These are phyloP conservation scores for Penicillium paneum DNA, from an alignment of 2,329 filamentous ascomycete species.

Conservation along the genomic window DNA sequence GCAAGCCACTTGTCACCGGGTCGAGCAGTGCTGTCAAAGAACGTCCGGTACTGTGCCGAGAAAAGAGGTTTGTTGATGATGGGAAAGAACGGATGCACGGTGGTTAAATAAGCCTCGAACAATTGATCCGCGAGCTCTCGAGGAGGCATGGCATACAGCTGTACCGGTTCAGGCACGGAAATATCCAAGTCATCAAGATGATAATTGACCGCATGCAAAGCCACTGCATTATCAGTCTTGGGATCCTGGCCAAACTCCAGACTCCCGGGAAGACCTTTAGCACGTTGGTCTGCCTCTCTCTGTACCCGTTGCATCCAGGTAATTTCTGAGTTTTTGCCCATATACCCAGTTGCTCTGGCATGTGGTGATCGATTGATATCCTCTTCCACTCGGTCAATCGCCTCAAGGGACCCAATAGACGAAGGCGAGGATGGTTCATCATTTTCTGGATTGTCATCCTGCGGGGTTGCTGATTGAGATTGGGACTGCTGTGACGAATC, in stretches of 20 bases:
- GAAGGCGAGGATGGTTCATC: conserved; percentile 32
- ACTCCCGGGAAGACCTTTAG: conserved; percentile 27
- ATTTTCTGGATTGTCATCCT: conserved; percentile 27
- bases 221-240: conserved; percentile 31
- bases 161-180: conserved; percentile 39
- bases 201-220: conserved; percentile 38
- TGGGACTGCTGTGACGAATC: conserved; percentile 22
- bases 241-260: conserved; percentile 24
- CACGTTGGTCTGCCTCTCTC: conserved; percentile 37
- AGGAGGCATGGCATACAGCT: conserved; percentile 43
- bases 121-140: conserved; percentile 41
- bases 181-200: conserved; percentile 47
- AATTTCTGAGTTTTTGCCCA: conserved; percentile 47
- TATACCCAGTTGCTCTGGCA: conserved; percentile 41
- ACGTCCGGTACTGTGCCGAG: conserved; percentile 39
- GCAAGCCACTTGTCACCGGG: conserved; percentile 44
- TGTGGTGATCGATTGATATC: conserved; percentile 41
- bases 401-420: conserved; percentile 44
- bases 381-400: conserved; percentile 46
- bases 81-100: conserved; percentile 45
- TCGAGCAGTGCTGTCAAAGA: conserved; percentile 34
- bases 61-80: conserved; percentile 45
- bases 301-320: conserved; percentile 46
- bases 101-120: conserved; percentile 43
- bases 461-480: conserved; percentile 31